Conservation (phyloP, 2,329 filamentous ascomycete species). For the Monilinia fructigena region DNA sequence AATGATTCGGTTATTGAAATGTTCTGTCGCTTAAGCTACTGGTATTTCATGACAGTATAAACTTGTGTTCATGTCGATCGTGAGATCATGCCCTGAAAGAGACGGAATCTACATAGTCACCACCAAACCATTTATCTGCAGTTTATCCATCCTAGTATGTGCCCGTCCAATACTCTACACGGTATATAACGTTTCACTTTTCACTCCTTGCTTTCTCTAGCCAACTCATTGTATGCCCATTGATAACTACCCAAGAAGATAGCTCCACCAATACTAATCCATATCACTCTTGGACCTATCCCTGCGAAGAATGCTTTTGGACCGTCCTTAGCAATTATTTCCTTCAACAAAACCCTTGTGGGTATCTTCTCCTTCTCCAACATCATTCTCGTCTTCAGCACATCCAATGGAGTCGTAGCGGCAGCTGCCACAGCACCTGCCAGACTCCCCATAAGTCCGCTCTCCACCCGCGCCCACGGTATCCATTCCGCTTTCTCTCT, state of each 20-base stretch:
- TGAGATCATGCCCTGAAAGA: conserved; percentile 8
- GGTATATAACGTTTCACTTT: not conserved
- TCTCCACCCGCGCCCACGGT: conserved; percentile 70
- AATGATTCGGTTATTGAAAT: not conserved
- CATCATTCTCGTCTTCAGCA: conserved; percentile 97
- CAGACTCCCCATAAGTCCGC: conserved; percentile 78
- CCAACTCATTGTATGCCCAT: conserved; percentile 74
- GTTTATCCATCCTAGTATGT: not conserved
- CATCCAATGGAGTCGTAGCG: conserved; percentile 88
- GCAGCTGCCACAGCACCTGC: conserved; percentile 84
- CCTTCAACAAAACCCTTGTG: conserved; percentile 57
- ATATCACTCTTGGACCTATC: conserved; percentile 78
- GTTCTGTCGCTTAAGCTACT: not conserved
- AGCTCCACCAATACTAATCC: conserved; percentile 92
- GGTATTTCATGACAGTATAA: not conserved
- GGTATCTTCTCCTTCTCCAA: conserved; percentile 68
- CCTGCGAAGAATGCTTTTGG: conserved; percentile 70
- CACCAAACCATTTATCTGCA: conserved; percentile 8
- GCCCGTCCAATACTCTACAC: not conserved
- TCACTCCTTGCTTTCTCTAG: conserved; percentile 23
- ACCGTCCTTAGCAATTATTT: conserved; percentile 65
- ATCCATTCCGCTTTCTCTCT: conserved; percentile 44
- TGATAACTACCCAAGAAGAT: conserved; percentile 95
- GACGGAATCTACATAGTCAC: conserved; percentile 5
- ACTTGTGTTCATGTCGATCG: conserved; percentile 12